These are phyloP conservation scores for Bisporella sp. DNA, from an alignment of 2,329 filamentous ascomycete species.

Conservation along the genomic window DNA sequence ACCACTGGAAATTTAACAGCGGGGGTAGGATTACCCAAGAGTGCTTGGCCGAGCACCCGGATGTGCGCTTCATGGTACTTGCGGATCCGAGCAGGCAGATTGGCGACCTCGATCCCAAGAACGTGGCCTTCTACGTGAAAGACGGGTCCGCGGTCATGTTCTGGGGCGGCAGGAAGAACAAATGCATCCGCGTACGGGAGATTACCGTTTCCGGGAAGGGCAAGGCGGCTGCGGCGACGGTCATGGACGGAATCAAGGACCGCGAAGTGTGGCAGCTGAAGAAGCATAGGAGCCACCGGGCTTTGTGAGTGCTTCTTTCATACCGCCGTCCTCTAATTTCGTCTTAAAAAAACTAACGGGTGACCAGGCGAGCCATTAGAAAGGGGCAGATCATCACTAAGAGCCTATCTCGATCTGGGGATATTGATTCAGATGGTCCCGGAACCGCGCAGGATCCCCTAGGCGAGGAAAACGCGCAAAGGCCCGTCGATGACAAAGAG, in stretches of 20 bases:
- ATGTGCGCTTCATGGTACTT: not conserved
- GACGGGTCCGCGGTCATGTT: constrained; percentile 1
- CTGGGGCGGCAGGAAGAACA: not conserved
- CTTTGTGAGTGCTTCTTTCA: no score
- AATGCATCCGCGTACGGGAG: not conserved
- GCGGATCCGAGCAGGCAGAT: not conserved
- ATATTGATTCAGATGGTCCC: no score
- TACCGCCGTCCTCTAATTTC: no score
- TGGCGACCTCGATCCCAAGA: not conserved
- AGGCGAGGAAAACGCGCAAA: no score
- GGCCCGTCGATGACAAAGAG: no score
- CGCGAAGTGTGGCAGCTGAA: not conserved
- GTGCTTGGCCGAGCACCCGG: not conserved
- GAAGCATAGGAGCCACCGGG: no score
- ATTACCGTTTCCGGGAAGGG: not conserved
- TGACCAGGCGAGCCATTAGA: no score
- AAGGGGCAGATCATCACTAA: no score
- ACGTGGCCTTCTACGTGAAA: not conserved
- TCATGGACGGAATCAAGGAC: not conserved
- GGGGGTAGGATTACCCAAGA: not conserved
- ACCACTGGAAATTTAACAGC: not conserved
- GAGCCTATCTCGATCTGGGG: no score
- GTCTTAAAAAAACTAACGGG: no score
- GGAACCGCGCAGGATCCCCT: no score
- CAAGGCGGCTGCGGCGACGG: not conserved